Percentiles rank a stretch among this genome's conserved stretches.
Conservation (phyloP, 768 basidiomycete genomes). For the Mycena galopus region DNA sequence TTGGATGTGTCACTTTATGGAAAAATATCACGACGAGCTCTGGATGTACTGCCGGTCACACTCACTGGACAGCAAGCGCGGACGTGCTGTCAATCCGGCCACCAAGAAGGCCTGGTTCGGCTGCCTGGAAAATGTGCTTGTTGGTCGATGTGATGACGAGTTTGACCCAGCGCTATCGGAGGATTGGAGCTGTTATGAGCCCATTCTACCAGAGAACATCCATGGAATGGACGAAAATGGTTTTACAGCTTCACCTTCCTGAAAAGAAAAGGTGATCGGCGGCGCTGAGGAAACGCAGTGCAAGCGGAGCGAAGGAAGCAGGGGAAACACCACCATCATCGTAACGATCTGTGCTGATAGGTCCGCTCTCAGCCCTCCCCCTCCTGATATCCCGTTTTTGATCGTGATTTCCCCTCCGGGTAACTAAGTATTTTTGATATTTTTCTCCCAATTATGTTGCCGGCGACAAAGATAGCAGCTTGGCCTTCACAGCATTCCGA, state of each 20-base stretch:
- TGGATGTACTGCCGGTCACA: conserved; percentile 5
- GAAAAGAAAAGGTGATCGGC: conserved; percentile 47
- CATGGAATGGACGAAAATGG: conserved; percentile 54
- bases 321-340: conserved; percentile 52
- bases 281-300: conserved; percentile 40
- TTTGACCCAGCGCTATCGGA: background rate
- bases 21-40: background rate
- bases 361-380: conserved; percentile 31
- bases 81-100: background rate
- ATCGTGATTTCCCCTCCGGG: too few species aligned
- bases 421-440: too few species aligned
- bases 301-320: conserved; percentile 44
- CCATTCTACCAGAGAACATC: conserved; percentile 37
- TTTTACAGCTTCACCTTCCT: conserved; percentile 40
- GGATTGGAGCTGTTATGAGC: background rate
- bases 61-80: background rate
- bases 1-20: background rate
- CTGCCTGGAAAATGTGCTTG: background rate
- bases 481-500: too few species aligned
- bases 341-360: conserved; percentile 57
- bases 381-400: too few species aligned
- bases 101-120: background rate
- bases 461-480: too few species aligned
- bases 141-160: background rate
- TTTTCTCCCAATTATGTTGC: too few species aligned